These are phyloP conservation scores for Mucor velutinosus DNA, from an alignment of 371 early-diverging fungal genomes.

Conservation along the genomic window DNA sequence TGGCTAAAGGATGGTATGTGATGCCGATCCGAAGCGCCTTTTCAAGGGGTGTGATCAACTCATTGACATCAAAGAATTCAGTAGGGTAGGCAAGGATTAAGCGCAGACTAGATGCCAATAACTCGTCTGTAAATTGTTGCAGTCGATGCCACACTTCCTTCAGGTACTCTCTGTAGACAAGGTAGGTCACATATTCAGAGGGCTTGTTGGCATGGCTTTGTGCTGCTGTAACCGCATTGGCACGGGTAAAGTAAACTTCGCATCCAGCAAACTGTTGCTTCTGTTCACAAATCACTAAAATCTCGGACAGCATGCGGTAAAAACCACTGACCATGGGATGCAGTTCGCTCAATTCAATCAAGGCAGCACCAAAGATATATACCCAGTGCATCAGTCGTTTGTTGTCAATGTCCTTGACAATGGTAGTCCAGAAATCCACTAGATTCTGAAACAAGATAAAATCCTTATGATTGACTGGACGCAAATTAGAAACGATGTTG, in stretches of 20 bases:
- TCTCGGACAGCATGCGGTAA: slow-evolving; percentile 66
- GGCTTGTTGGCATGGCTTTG: background rate
- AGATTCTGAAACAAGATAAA: slow-evolving; percentile 70
- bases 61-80: slow-evolving; percentile 56
- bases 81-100: slow-evolving; percentile 65
- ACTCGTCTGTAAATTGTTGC: slow-evolving; percentile 77
- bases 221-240: background rate
- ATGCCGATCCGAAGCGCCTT: slow-evolving; percentile 70
- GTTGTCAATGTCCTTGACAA: slow-evolving; percentile 53
- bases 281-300: slow-evolving; percentile 50
- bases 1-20: slow-evolving; percentile 67
- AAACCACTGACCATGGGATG: slow-evolving; percentile 76
- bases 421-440: slow-evolving; percentile 66
- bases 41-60: slow-evolving; percentile 59
- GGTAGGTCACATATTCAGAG: slow-evolving; percentile 27
- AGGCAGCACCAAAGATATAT: slow-evolving; percentile 49
- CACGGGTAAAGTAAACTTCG: slow-evolving; percentile 7
- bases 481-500: slow-evolving; percentile 28
- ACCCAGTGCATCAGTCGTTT: slow-evolving; percentile 63
- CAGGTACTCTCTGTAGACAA: slow-evolving; percentile 57
- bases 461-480: slow-evolving; percentile 66
- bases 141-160: slow-evolving; percentile 63
- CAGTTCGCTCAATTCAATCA: slow-evolving; percentile 57
- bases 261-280: slow-evolving; percentile 37
- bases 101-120: slow-evolving; percentile 69